Conservation (phyloP, 495 filamentous ascomycete species). For the Umbilicaria muhlenbergii region DNA sequence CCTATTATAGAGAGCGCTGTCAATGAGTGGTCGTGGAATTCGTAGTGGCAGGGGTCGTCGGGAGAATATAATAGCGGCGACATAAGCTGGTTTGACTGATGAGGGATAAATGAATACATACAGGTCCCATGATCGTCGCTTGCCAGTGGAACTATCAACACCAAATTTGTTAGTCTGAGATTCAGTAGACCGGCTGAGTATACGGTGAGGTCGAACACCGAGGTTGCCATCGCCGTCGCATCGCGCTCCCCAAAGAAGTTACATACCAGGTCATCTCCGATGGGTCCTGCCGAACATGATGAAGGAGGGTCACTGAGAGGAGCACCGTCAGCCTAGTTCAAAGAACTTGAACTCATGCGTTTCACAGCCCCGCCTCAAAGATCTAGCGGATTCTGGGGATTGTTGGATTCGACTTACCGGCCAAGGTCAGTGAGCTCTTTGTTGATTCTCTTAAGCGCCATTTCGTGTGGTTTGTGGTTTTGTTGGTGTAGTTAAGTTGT, state of each 20-base stretch:
- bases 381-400: too few relatives aligned
- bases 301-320: conserved; percentile 80
- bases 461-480: conserved; percentile 26
- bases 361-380: too few relatives aligned
- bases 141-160: conserved; percentile 90
- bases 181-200: not conserved
- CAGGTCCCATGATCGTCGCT: conserved; percentile 99
- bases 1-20: conserved; percentile 29
- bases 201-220: not conserved
- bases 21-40: conserved; percentile 13
- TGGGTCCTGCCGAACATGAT: conserved; percentile 92
- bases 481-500: conserved; percentile 15
- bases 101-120: conserved; percentile 36
- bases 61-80: too few relatives aligned
- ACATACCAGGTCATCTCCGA: conserved; percentile 94
- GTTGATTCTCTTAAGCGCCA: conserved; percentile 99
- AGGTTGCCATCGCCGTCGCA: too few relatives aligned
- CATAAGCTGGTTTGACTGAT: not conserved
- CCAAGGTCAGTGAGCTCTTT: conserved; percentile 99
- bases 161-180: not conserved
- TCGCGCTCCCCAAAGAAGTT: not conserved
- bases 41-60: not conserved
- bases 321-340: conserved; percentile 22
- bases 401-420: conserved; percentile 48
- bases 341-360: not conserved